phyloP scores from a whole-genome alignment of 2,329 filamentous ascomycete genomes.

The Camillea tinctor region DNA sequence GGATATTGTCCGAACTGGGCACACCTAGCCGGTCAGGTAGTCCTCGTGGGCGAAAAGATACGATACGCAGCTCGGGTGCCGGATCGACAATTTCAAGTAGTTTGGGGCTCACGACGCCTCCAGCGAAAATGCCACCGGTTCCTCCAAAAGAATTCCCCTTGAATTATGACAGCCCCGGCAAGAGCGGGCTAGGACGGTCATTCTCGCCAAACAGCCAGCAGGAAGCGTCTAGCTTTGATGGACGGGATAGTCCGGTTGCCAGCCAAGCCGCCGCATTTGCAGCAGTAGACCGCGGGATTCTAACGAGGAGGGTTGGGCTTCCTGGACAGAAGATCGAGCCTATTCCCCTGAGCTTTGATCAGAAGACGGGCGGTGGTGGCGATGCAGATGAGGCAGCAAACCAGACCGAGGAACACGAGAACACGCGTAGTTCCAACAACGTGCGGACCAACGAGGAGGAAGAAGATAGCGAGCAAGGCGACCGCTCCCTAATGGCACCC shows the following conservation, averaged over 20 bases:
- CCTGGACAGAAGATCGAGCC: constrained; percentile 41
- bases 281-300: constrained; percentile 62
- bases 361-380: constrained; percentile 25
- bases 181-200: constrained; percentile 35
- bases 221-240: constrained; percentile 27
- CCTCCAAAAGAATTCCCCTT: constrained; percentile 44
- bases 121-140: constrained; percentile 35
- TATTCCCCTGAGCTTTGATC: constrained; percentile 47
- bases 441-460: constrained; percentile 26
- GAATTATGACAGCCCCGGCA: constrained; percentile 36
- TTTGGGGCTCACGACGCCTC: constrained; percentile 32
- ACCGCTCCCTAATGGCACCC: constrained; percentile 25
- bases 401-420: constrained; percentile 27
- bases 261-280: constrained; percentile 60
- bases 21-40: constrained; percentile 51
- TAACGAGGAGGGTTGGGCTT: constrained; percentile 53
- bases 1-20: constrained; percentile 58
- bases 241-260: constrained; percentile 37
- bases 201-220: constrained; percentile 41
- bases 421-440: constrained; percentile 23
- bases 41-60: constrained; percentile 51
- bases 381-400: constrained; percentile 24
- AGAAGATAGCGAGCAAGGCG: constrained; percentile 27
- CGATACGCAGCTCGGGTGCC: constrained; percentile 29
- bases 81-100: constrained; percentile 27